Evolutionary conservation across 73 alveolate species (phyloP), one percentile per base, ranked within the genome.

Genomic region (Tetrahymena borealis): DNA sequence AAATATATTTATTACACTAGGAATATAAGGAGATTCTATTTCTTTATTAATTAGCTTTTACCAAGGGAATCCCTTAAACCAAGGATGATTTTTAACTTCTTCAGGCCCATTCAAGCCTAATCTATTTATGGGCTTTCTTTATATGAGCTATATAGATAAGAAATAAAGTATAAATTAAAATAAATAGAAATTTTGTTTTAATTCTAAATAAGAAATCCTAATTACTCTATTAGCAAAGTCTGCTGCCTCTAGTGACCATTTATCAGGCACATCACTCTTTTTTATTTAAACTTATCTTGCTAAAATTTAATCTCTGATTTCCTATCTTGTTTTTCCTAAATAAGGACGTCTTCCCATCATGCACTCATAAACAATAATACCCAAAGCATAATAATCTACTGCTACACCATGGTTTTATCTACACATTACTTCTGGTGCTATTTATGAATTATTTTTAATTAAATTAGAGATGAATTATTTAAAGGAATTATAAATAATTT

Each of bases 231-330:
- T 98, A 15, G 96, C 94, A 90, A 98, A 98, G 92, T 98, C 99
- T 39, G 99, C 99, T 38, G 98, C 97, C 91, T 98, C 99, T 37
- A 97, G 41, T 0, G 98, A 93, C 99, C 99, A 98, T 91, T 98
- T 99, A 93, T 94, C 97, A 4, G 99, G 99, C 13, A 98, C 94
- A 91, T 97, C 97, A 20, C 94, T 90, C 78, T 94, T 95, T 90
- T 98, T 98, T 33, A 98, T 91, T 79, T 97, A 93, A 18, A 96
- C 96, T 91, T 97, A 92, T 90, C 96, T 90, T 20, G 95, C 91
- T 16, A 97, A 42, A 6, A 98, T 94, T 91, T 94, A 91, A 39
- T 96, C 98, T 40, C 96, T 39, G 28, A 98, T 96, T 91, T 98
- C 99, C 39, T 97, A 90, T 40, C 97, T 77, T 13, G 97, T 90